Evolutionary conservation across 306 rosid species (phyloP).

Genomic region (Quercus agrifolia): DNA sequence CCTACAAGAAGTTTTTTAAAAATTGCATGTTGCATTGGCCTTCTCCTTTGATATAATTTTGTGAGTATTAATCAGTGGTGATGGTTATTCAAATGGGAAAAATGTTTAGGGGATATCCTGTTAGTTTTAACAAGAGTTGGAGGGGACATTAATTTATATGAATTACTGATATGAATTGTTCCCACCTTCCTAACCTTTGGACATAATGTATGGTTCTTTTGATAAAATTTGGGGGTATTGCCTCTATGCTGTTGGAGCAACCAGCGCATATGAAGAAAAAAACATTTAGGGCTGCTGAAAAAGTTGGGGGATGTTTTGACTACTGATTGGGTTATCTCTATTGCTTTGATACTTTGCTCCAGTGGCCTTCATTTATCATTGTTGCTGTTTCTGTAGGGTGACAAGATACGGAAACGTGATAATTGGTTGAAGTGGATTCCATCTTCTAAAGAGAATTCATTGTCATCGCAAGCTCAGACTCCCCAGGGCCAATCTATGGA

Average conservation of each 20-base stretch:
- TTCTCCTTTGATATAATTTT: neutral
- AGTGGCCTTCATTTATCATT: slow-evolving; percentile 10
- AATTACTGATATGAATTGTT: neutral
- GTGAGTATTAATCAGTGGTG: neutral
- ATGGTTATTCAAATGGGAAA: neutral
- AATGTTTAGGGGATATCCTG: neutral
- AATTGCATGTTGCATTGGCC: neutral
- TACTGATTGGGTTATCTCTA: neutral
- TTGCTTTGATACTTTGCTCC: slow-evolving; percentile 9
- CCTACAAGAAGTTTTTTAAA: neutral
- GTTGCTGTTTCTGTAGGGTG: slow-evolving; percentile 47
- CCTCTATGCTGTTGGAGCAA: neutral
- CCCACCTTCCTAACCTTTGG: neutral
- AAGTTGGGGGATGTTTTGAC: slow-evolving; percentile 3
- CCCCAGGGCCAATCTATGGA: slow-evolving; percentile 32
- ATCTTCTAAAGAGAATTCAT: slow-evolving; percentile 43
- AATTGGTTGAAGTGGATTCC: slow-evolving; percentile 81
- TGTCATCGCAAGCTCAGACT: slow-evolving; percentile 28
- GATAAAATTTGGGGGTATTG: neutral
- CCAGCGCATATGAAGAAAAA: neutral
- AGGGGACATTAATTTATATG: neutral
- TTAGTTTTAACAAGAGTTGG: neutral
- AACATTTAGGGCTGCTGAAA: slow-evolving; percentile 8
- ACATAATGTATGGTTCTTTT: neutral
- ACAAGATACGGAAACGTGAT: slow-evolving; percentile 65